Evolutionary conservation across 164 flowering plant species (phyloP).

Genomic region (Echeveria elegans): DNA sequence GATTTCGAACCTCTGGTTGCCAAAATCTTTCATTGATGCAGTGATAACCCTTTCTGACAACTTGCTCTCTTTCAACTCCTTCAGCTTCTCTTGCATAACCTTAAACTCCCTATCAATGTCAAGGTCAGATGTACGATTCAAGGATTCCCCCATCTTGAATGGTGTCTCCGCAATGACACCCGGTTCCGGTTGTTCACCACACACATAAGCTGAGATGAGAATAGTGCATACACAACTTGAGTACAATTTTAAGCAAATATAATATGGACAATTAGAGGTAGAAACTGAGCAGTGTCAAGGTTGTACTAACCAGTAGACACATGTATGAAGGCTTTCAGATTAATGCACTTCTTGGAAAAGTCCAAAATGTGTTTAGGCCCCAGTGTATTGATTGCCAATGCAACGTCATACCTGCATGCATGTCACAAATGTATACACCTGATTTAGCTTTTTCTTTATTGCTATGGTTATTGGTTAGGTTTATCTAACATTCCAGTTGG

Average conservation of each 20-base stretch:
- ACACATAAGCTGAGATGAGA: conserved; percentile 49
- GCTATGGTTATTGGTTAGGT: background rate
- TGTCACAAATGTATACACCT: background rate
- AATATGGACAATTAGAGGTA: background rate
- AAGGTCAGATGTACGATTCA: conserved; percentile 30
- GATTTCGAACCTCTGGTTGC: conserved; percentile 37
- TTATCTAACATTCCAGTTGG: background rate
- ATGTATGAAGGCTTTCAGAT: conserved; percentile 39
- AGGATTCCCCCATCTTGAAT: conserved; percentile 39
- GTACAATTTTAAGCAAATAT: background rate
- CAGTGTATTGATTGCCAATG: conserved; percentile 41
- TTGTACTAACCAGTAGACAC: conserved; percentile 47
- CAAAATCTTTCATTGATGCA: conserved; percentile 46
- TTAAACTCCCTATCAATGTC: conserved; percentile 36
- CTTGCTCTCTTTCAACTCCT: conserved; percentile 24
- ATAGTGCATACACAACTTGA: background rate
- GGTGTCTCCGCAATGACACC: conserved; percentile 50
- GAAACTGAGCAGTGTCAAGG: background rate
- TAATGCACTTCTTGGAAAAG: conserved; percentile 50
- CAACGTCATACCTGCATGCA: conserved; percentile 46
- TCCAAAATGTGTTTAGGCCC: conserved; percentile 46
- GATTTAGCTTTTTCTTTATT: background rate
- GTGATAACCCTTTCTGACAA: conserved; percentile 17
- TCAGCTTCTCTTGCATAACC: conserved; percentile 26
- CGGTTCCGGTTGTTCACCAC: conserved; percentile 33